Base-by-base conservation (phyloP, 2,329 filamentous ascomycete species). In the Aspergillus tanneri region DNA sequence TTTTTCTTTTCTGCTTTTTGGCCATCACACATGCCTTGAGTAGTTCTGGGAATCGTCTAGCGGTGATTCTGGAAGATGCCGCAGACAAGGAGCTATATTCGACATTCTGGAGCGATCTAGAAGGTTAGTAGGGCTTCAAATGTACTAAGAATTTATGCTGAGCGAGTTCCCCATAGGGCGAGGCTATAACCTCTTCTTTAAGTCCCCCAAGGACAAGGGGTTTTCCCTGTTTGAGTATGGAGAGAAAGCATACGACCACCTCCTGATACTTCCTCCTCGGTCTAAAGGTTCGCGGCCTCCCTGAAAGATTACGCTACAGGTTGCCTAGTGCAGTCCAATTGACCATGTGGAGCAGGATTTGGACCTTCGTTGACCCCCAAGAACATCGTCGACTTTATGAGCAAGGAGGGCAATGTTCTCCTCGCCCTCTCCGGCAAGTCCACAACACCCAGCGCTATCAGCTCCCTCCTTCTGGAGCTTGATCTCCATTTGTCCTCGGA, bases 391-490 rank as follows among this genome's bases (percentile, higher is more conserved):
- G 83, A 97, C 61, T 99, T 96, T 73, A 76, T 96, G 76, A 93
- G 96, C 72, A 84, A 85, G 48, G 79, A 93, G 50, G 93, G 93
- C 70, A 99, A 99, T 74, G 82, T 99, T 65, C 80, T 99, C 54
- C 76, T 97, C 47, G 84, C 89, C 23, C 84, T 96, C 54, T 90
- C 90, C 25, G 84, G 88, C 56, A 80, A 82, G 47, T 75, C 81
- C 40, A 72, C 86, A 12, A 85, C 87, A 2, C 84, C 92, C 11
- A 83, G 82, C 46, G 83, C 88, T 39, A 74, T 96, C 60, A 83
- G 84, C 57, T 86, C 87, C 34, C 79, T 95, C 47, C 87, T 97
- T 43, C 77, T 88, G 62, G 90, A 97, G 72, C 79, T 96, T 68
- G 92, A 96, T 66, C 87, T 99, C 64, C 78, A 85, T 58, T 82